A percentile compares a stretch with the other conserved stretches of the same genome.
Conservation (phyloP, 192 early-diverging fungal species). For the Coemansia sp. region DNA sequence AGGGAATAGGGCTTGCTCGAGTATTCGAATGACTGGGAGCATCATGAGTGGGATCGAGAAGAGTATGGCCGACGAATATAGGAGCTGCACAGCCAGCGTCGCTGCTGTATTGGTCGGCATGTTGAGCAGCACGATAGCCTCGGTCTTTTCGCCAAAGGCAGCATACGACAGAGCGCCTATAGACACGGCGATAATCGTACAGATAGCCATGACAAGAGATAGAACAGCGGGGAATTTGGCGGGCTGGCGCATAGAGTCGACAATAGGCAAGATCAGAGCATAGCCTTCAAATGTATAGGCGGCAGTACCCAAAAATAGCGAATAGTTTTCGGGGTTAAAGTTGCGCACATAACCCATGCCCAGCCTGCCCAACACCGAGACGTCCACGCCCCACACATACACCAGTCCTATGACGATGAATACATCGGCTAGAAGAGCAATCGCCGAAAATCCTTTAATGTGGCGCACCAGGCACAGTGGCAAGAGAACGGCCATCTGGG, state of each 20-base stretch:
- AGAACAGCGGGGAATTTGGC: conserved; percentile 79
- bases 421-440: conserved; percentile 85
- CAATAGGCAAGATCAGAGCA: conserved; percentile 72
- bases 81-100: conserved; percentile 69
- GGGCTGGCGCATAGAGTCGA: conserved; percentile 79
- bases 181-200: conserved; percentile 72
- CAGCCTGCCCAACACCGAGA: conserved; percentile 58
- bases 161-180: conserved; percentile 82
- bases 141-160: conserved; percentile 79
- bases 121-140: conserved; percentile 87
- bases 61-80: conserved; percentile 92
- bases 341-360: conserved; percentile 61
- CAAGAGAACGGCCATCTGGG: conserved; percentile 70
- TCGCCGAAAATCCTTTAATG: conserved; percentile 82
- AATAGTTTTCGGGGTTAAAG: conserved; percentile 76
- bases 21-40: conserved; percentile 88
- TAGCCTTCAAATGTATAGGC: conserved; percentile 89
- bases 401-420: conserved; percentile 85
- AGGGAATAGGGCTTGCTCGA: conserved; percentile 77
- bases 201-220: conserved; percentile 69
- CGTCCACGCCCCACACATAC: conserved; percentile 80
- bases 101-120: conserved; percentile 63
- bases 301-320: conserved; percentile 92
- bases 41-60: conserved; percentile 87
- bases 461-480: conserved; percentile 87